A percentile compares a stretch with the other conserved stretches of the same genome.
Evolutionary conservation across 2,329 filamentous ascomycete species (phyloP).

Genomic region (Coniochaeta sp.): DNA sequence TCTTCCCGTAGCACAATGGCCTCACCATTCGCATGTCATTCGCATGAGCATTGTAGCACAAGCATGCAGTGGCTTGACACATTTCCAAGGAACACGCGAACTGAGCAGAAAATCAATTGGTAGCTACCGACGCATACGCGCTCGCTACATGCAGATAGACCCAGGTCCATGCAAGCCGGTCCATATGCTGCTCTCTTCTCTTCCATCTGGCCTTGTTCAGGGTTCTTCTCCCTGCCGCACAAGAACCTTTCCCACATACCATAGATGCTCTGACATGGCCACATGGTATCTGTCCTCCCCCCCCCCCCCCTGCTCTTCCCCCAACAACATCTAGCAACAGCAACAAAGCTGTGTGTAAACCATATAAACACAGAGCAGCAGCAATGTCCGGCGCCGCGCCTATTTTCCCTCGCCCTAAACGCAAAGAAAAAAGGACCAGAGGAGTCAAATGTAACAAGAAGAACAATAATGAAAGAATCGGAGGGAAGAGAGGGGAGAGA

Average conservation of each 20-base stretch:
- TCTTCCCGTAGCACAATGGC: too few relatives aligned
- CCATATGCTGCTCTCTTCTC: not conserved
- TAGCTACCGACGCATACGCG: not conserved
- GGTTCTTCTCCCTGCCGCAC: not conserved
- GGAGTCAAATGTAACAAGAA: not conserved
- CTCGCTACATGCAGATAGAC: not conserved
- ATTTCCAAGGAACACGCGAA: too few relatives aligned
- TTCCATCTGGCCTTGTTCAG: not conserved
- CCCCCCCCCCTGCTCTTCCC: too few relatives aligned
- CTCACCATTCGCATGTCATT: too few relatives aligned
- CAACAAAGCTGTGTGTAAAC: not conserved
- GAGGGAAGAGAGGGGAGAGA: not conserved
- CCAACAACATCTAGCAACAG: not conserved
- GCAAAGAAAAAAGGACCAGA: not conserved
- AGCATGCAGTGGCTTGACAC: too few relatives aligned
- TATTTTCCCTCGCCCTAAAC: constrained; percentile 1
- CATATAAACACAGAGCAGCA: not conserved
- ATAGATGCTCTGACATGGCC: too few relatives aligned
- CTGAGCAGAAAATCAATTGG: not conserved
- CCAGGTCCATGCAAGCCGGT: not conserved
- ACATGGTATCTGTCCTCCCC: not conserved
- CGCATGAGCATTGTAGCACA: too few relatives aligned
- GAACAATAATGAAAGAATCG: not conserved
- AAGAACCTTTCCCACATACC: too few relatives aligned
- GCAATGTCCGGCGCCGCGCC: not conserved